Evolutionary conservation across 306 rosid species (phyloP).

Genomic region (Cyamopsis tetragonoloba): DNA sequence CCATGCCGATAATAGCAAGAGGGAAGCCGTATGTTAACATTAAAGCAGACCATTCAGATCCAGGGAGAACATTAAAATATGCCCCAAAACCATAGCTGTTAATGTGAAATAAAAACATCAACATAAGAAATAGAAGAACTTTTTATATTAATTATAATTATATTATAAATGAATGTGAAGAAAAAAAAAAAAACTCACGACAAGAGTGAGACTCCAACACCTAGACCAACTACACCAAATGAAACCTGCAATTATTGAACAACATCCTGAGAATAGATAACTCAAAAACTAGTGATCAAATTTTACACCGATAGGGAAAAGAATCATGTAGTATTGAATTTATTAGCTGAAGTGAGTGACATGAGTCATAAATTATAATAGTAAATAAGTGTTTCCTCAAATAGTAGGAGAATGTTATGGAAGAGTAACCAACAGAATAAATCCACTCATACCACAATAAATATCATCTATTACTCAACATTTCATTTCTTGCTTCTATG

Average conservation of each 20-base stretch:
- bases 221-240: slow-evolving; percentile 75
- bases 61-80: slow-evolving; percentile 84
- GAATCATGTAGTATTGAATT: background rate
- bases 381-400: background rate
- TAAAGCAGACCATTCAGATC: slow-evolving; percentile 96
- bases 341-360: background rate
- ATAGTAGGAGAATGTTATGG: background rate
- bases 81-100: slow-evolving; percentile 95
- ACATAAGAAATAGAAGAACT: slow-evolving; percentile 15
- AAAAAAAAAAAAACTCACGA: slow-evolving; percentile 44
- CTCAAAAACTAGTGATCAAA: background rate
- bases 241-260: slow-evolving; percentile 58
- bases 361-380: background rate
- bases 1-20: slow-evolving; percentile 99
- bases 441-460: background rate
- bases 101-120: slow-evolving; percentile 5
- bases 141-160: background rate
- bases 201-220: slow-evolving; percentile 70
- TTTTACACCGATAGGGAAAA: background rate
- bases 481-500: background rate
- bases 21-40: slow-evolving; percentile 98
- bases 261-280: background rate
- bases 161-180: background rate
- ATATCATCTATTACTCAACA: background rate
- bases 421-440: background rate